These are phyloP conservation scores for Dacryopinax spathularia DNA, from an alignment of 768 basidiomycete genomes.

Conservation along the genomic window DNA sequence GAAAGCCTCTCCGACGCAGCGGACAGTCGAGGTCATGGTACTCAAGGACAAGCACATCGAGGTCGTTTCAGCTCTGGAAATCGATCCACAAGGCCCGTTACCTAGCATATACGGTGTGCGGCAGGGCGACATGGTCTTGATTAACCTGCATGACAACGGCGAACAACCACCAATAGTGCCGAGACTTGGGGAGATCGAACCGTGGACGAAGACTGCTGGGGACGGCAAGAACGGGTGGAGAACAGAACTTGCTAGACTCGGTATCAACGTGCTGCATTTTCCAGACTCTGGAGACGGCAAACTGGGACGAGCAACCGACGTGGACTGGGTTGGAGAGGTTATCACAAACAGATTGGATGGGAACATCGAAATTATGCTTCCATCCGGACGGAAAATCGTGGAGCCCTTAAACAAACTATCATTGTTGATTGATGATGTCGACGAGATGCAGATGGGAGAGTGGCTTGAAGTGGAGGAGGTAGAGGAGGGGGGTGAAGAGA, in stretches of 20 bases:
- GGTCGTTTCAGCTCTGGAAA: slow-evolving; percentile 68
- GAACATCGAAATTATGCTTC: slow-evolving; percentile 54
- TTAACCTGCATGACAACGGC: slow-evolving; percentile 63
- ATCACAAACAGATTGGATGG: slow-evolving; percentile 50
- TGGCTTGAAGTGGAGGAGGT: slow-evolving; percentile 19
- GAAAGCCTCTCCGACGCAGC: slow-evolving; percentile 17
- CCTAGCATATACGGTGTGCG: slow-evolving; percentile 55
- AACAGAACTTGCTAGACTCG: slow-evolving; percentile 11
- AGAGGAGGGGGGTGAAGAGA: slow-evolving; percentile 21
- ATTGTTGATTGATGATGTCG: slow-evolving; percentile 55
- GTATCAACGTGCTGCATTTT: neutral
- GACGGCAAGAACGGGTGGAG: slow-evolving; percentile 39
- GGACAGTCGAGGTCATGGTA: slow-evolving; percentile 15
- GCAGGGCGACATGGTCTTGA: slow-evolving; percentile 71
- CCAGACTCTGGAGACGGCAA: neutral
- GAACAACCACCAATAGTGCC: slow-evolving; percentile 56
- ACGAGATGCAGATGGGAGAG: slow-evolving; percentile 44
- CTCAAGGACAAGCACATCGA: slow-evolving; percentile 37
- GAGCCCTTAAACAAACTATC: slow-evolving; percentile 59
- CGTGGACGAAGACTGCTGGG: slow-evolving; percentile 49
- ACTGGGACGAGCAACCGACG: slow-evolving; percentile 24
- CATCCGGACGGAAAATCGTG: slow-evolving; percentile 34
- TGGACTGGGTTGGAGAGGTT: slow-evolving; percentile 87
- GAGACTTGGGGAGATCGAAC: slow-evolving; percentile 68
- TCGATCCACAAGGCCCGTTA: slow-evolving; percentile 63